Evolutionary conservation across 129 eudicot genomes (phyloP), one percentile per base, ranked within the genome.

Genomic region (Cynara cardunculus): DNA sequence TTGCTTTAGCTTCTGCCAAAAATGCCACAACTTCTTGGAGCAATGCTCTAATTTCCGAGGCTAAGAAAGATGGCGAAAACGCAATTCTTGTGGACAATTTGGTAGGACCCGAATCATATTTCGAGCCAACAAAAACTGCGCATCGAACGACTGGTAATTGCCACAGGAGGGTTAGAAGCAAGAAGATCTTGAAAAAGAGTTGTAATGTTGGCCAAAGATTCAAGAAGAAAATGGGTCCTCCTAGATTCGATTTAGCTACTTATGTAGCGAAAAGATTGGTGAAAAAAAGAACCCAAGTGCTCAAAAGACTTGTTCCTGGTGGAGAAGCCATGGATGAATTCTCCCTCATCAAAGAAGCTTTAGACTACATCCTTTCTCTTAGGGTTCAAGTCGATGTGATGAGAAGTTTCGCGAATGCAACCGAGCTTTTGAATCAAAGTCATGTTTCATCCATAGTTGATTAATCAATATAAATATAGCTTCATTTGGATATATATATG

Each of bases 1-100:
- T 91, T n/a, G 98, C 98, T 41, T 85, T 94, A 78, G 98, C 98
- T 79, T 87, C 92, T 37, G 87, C 98, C 18, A 88, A 85, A 84
- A 78, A 65, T 13, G 69, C 71, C 8, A 19, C 86, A 34, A 83
- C 85, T n/a, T 79, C 67, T 16, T 94, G 98, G 98, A 90, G 98
- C 71, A 87, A 67, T 27, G 91, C 94, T 83, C 80, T 94, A 35
- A 88, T 91, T 72, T 72, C 85, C 22, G 80, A 85, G 6, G 91
- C 92, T n/a, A 76, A 84, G 22, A 81, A 80, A 34, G 86, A 88
- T 27, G 79, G 31, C 6, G 71, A 82, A 34, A 85, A 66, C 81
- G 71, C 73, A 14, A 27, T 35, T 78, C 74, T 88, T 0, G 80
- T 89, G 10, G 80, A 88, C n/a, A 80, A 83, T 14, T 69, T 93